Conservation (phyloP, 768 basidiomycete species). For the Agrocybe chaxingu region DNA sequence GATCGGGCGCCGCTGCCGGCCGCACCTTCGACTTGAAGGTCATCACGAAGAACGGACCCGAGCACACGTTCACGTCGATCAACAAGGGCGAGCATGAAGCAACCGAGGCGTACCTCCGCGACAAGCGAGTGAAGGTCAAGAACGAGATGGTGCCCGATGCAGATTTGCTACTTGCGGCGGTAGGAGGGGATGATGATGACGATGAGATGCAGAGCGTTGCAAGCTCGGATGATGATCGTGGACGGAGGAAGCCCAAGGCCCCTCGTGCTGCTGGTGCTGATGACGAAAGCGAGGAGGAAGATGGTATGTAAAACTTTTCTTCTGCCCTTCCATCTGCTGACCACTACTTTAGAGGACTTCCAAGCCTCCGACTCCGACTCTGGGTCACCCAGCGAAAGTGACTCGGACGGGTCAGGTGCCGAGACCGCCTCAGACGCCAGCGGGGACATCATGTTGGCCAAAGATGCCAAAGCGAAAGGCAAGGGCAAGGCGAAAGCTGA, state of each 20-base stretch:
- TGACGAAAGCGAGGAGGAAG: conserved; percentile 78
- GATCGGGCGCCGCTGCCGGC: conserved; percentile 76
- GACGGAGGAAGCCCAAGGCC: conserved; percentile 39
- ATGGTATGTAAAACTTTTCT: conserved; percentile 38
- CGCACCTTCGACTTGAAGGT: conserved; percentile 94
- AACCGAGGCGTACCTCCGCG: conserved; percentile 80
- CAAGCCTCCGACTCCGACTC: conserved; percentile 77
- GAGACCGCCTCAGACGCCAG: conserved; percentile 83
- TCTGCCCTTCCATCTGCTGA: background rate
- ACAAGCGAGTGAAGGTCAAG: conserved; percentile 92
- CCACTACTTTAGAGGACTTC: conserved; percentile 72
- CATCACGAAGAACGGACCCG: conserved; percentile 78
- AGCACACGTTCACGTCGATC: conserved; percentile 89
- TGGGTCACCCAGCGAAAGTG: conserved; percentile 82
- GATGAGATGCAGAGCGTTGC: conserved; percentile 79
- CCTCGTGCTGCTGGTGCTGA: conserved; percentile 40
- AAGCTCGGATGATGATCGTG: conserved; percentile 54
- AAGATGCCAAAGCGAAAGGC: conserved; percentile 38
- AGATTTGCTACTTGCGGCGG: conserved; percentile 67
- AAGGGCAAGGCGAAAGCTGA: conserved; percentile 22
- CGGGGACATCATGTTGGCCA: conserved; percentile 66
- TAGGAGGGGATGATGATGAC: conserved; percentile 66
- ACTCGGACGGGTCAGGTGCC: conserved; percentile 65
- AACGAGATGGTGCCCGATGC: conserved; percentile 93
- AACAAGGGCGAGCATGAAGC: conserved; percentile 93